phyloP scores from a whole-genome alignment of 345 rosid genomes.

The Microcos paniculata region DNA sequence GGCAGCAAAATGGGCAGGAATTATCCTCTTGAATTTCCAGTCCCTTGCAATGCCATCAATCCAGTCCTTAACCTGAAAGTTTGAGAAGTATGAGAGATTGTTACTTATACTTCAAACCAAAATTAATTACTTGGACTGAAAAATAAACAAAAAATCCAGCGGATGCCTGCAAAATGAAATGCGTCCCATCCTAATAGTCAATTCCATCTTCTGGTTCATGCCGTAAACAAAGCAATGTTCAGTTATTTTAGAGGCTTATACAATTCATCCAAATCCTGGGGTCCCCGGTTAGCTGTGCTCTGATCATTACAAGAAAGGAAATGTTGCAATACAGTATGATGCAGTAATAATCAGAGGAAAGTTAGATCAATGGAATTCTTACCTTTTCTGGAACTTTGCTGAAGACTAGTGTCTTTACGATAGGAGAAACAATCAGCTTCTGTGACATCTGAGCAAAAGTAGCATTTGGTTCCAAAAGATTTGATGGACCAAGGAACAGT shows the following conservation, averaged over 20 bases:
- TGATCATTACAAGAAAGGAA: background rate
- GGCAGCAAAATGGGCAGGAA: constrained; percentile 93
- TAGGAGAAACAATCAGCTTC: constrained; percentile 92
- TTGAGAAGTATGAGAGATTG: background rate
- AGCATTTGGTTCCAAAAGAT: constrained; percentile 90
- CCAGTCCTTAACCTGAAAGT: constrained; percentile 85
- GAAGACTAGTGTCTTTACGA: constrained; percentile 90
- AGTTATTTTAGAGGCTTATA: background rate
- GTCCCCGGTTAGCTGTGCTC: background rate
- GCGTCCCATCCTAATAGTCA: background rate
- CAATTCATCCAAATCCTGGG: background rate
- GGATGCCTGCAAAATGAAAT: background rate
- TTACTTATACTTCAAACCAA: constrained; percentile 1
- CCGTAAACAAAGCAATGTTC: background rate
- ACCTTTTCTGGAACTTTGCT: constrained; percentile 99
- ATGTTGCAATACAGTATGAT: background rate
- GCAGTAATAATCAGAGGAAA: background rate
- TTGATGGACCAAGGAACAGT: constrained; percentile 89
- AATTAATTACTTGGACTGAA: background rate
- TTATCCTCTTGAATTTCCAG: constrained; percentile 93
- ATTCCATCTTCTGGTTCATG: background rate
- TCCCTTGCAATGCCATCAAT: constrained; percentile 73
- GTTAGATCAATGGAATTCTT: background rate
- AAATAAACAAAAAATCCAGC: background rate
- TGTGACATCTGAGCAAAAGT: constrained; percentile 94